A percentile compares a stretch with the other conserved stretches of the same genome.
Conservation (phyloP, 805 yeast genomes). For the Saccharomycopsis capsularis region DNA sequence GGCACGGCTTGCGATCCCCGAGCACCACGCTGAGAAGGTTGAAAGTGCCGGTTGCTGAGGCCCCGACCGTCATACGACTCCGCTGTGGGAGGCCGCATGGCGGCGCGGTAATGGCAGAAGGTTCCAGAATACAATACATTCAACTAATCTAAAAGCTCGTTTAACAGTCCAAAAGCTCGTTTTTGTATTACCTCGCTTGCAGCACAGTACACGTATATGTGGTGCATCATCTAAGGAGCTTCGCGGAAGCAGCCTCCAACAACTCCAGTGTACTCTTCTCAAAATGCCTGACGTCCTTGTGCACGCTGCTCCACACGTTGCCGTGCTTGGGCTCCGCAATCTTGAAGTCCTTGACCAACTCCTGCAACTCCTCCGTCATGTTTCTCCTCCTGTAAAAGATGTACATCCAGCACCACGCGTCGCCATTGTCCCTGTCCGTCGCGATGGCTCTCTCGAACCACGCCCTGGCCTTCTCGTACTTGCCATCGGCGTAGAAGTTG, state of each 20-base stretch:
- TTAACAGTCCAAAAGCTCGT: too few relatives aligned
- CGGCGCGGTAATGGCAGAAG: too few relatives aligned
- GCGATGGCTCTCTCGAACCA: constrained; percentile 70
- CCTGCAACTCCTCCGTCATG: constrained; percentile 30
- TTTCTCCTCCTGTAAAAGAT: constrained; percentile 38
- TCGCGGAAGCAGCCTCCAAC: constrained; percentile 30
- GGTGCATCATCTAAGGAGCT: constrained; percentile 10
- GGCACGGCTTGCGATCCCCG: too few relatives aligned
- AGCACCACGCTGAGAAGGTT: too few relatives aligned
- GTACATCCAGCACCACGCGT: constrained; percentile 65
- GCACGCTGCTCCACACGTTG: constrained; percentile 44
- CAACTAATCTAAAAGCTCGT: too few relatives aligned
- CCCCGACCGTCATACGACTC: too few relatives aligned
- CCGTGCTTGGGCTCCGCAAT: constrained; percentile 39
- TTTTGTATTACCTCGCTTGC: too few relatives aligned
- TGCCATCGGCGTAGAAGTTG: constrained; percentile 60
- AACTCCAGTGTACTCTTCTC: constrained; percentile 36
- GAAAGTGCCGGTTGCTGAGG: too few relatives aligned
- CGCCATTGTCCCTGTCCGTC: constrained; percentile 59
- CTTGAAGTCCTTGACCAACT: constrained; percentile 23
- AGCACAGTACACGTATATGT: too few relatives aligned
- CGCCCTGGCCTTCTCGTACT: constrained; percentile 51
- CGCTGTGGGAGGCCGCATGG: too few relatives aligned
- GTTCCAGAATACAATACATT: too few relatives aligned
- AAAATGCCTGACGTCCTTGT: constrained; percentile 43